phyloP scores from a whole-genome alignment of 2,329 filamentous ascomycete species.

The Aspergillus floridensis region DNA sequence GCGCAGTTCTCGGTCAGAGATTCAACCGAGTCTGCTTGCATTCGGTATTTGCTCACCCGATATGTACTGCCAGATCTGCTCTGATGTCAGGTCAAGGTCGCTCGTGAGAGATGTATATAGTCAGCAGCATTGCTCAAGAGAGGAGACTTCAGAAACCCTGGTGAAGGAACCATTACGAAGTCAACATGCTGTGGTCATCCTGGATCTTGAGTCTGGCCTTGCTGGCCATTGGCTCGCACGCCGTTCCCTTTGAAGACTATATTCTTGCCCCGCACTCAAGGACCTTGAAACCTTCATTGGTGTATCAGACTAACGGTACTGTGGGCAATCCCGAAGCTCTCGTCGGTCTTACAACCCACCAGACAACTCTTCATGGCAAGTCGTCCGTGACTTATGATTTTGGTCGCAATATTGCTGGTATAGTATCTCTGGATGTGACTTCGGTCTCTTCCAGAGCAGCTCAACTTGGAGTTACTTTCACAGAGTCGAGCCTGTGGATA shows the following conservation, averaged over 20 bases:
- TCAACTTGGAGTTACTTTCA: slow-evolving; percentile 42
- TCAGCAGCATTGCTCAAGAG: neutral
- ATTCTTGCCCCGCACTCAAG: slow-evolving; percentile 33
- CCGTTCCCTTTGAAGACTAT: slow-evolving; percentile 32
- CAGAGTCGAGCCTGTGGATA: slow-evolving; percentile 48
- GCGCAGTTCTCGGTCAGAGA: neutral
- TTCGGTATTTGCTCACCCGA: neutral
- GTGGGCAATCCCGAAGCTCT: slow-evolving; percentile 24
- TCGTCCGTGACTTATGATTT: slow-evolving; percentile 43
- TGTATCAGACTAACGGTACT: slow-evolving; percentile 31
- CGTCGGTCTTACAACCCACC: neutral
- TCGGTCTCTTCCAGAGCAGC: slow-evolving; percentile 22
- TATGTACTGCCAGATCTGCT: neutral
- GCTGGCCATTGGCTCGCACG: slow-evolving; percentile 6
- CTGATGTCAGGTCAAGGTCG: neutral
- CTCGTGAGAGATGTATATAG: neutral
- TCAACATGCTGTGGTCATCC: neutral
- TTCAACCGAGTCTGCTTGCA: neutral
- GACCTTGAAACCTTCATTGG: slow-evolving; percentile 23
- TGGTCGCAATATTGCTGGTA: slow-evolving; percentile 40
- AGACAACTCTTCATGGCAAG: slow-evolving; percentile 16
- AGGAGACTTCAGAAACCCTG: neutral
- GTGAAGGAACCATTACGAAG: neutral
- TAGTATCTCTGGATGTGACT: slow-evolving; percentile 35
- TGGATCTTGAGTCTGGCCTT: slow-evolving; percentile 13